Conservation (phyloP, 1,139 yeast species). For the Magnusiomyces tetraspermus region DNA sequence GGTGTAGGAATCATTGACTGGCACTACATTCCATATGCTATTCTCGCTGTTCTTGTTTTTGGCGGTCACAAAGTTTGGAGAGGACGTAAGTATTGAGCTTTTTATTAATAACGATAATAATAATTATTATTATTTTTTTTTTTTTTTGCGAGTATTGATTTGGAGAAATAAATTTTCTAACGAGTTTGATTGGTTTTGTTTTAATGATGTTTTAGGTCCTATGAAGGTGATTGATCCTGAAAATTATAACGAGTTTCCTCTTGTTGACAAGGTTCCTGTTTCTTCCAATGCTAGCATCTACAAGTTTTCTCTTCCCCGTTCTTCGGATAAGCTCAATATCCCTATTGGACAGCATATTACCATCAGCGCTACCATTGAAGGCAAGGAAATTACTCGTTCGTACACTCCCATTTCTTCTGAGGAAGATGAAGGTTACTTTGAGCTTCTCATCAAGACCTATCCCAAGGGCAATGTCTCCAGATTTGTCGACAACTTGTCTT, state of each 20-base stretch:
- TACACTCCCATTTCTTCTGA: slow-evolving; percentile 88
- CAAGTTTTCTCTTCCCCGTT: slow-evolving; percentile 69
- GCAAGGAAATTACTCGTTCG: slow-evolving; percentile 71
- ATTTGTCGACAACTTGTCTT: slow-evolving; percentile 52
- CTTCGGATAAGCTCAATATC: slow-evolving; percentile 65
- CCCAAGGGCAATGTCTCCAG: slow-evolving; percentile 79
- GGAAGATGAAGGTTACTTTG: slow-evolving; percentile 70
- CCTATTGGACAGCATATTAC: slow-evolving; percentile 85
- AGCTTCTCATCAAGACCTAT: slow-evolving; percentile 76
- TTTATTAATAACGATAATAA: too few relatives aligned
- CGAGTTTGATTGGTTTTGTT: not conserved
- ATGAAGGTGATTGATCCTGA: slow-evolving; percentile 50
- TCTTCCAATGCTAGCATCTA: slow-evolving; percentile 74
- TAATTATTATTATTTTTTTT: not conserved
- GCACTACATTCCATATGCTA: slow-evolving; percentile 23
- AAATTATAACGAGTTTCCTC: slow-evolving; percentile 64
- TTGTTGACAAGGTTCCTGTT: slow-evolving; percentile 63
- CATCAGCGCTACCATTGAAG: slow-evolving; percentile 52
- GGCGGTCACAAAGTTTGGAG: slow-evolving; percentile 26
- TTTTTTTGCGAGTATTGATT: not conserved
- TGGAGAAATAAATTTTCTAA: not conserved
- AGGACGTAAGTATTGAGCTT: slow-evolving; percentile 22
- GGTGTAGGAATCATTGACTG: slow-evolving; percentile 27
- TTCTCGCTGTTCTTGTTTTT: slow-evolving; percentile 21
- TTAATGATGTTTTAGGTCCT: slow-evolving; percentile 10